These are phyloP conservation scores for Penicillium mononematosum DNA, from an alignment of 495 filamentous ascomycete species.

Conservation along the genomic window DNA sequence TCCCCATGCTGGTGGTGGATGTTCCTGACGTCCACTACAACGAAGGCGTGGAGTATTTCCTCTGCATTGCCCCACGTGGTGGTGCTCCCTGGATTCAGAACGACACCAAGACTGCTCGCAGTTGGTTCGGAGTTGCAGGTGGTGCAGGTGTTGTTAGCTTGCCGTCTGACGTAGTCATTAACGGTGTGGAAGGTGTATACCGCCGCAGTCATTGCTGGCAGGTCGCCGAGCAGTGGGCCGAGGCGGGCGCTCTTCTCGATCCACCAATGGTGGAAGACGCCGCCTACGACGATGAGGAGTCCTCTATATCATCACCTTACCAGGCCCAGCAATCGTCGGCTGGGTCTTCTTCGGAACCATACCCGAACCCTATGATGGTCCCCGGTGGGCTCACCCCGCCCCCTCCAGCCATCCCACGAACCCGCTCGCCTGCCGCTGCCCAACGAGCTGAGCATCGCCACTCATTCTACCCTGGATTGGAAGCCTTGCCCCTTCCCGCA, in stretches of 20 bases:
- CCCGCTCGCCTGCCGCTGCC: constrained; percentile 39
- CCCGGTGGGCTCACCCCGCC: constrained; percentile 34
- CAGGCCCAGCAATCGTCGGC: constrained; percentile 45
- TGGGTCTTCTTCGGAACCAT: constrained; percentile 37
- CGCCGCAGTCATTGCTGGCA: constrained; percentile 90
- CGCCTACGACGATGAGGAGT: constrained; percentile 39
- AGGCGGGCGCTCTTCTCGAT: constrained; percentile 38
- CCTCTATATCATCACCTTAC: constrained; percentile 47
- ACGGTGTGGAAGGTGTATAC: constrained; percentile 87
- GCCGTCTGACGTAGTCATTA: constrained; percentile 79
- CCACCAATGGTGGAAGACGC: constrained; percentile 42
- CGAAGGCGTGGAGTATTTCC: constrained; percentile 90
- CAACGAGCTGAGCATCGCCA: constrained; percentile 37
- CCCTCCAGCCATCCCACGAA: constrained; percentile 44
- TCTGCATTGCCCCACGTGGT: constrained; percentile 85
- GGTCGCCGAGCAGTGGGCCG: constrained; percentile 72
- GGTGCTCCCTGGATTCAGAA: constrained; percentile 84
- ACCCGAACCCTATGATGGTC: constrained; percentile 28
- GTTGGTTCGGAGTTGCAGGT: constrained; percentile 78
- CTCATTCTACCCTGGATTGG: constrained; percentile 50
- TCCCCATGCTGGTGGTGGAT: constrained; percentile 88
- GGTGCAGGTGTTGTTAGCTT: constrained; percentile 70
- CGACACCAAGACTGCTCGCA: constrained; percentile 59
- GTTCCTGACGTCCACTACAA: constrained; percentile 73
- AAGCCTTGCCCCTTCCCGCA: constrained; percentile 51